These are phyloP conservation scores for Biscogniauxia sp. DNA, from an alignment of 2,329 filamentous ascomycete genomes.

Conservation along the genomic window DNA sequence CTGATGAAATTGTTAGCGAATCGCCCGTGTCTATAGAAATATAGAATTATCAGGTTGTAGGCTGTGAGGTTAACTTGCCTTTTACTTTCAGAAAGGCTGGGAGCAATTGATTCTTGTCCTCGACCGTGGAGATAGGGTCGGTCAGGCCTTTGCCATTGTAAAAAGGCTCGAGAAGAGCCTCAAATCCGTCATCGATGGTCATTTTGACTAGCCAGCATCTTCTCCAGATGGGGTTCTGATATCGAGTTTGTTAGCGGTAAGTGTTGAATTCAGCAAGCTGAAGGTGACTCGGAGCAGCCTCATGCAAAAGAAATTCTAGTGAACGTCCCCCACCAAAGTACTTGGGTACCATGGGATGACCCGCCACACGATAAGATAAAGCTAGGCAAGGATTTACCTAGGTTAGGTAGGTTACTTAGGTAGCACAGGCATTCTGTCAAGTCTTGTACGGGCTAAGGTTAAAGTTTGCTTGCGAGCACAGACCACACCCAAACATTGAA, in stretches of 20 bases:
- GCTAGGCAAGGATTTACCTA: not conserved
- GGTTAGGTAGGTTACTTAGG: no score
- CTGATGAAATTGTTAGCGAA: constrained; percentile 32
- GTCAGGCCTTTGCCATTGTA: constrained; percentile 68
- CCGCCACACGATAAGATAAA: not conserved
- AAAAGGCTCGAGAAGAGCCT: constrained; percentile 64
- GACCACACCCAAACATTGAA: not conserved
- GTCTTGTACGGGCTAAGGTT: no score
- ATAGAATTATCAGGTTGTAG: constrained; percentile 1
- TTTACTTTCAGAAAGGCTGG: constrained; percentile 99
- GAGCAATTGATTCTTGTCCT: constrained; percentile 95
- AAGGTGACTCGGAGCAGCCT: constrained; percentile 16
- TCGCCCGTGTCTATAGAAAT: not conserved
- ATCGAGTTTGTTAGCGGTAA: not conserved
- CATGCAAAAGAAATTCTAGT: not conserved
- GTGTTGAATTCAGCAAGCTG: no score
- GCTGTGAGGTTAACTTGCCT: constrained; percentile 44
- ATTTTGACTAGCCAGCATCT: constrained; percentile 36
- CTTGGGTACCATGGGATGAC: not conserved
- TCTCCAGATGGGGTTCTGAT: not conserved
- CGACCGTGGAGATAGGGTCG: constrained; percentile 61
- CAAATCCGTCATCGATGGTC: constrained; percentile 61
- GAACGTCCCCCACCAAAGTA: constrained; percentile 20
- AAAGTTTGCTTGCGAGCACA: not conserved
- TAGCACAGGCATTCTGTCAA: no score